These are phyloP conservation scores for Colletotrichum sidae DNA, from an alignment of 2,329 filamentous ascomycete genomes.

Conservation along the genomic window DNA sequence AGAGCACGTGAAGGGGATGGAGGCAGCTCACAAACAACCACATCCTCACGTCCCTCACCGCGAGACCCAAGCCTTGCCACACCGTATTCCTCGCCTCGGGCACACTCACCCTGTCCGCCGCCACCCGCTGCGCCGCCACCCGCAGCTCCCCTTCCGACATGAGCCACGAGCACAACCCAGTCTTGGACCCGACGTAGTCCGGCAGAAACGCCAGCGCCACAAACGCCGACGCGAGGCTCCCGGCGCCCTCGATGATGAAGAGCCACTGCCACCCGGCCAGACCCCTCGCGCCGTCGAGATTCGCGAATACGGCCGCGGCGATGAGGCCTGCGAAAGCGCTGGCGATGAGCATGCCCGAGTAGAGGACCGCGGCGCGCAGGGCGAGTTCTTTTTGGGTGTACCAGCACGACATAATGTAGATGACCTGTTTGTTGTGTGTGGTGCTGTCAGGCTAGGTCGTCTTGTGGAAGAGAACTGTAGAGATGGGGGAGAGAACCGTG, in stretches of 20 bases:
- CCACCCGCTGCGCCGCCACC: slow-evolving; percentile 38
- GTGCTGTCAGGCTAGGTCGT: neutral
- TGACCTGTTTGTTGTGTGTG: slow-evolving; percentile 33
- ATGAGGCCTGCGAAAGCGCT: slow-evolving; percentile 57
- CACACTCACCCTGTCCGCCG: slow-evolving; percentile 40
- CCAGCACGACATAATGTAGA: slow-evolving; percentile 35
- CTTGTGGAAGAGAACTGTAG: neutral
- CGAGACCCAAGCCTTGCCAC: slow-evolving; percentile 40
- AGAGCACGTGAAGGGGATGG: too few species aligned
- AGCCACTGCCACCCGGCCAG: slow-evolving; percentile 75
- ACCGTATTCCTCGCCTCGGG: slow-evolving; percentile 35
- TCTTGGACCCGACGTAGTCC: slow-evolving; percentile 38
- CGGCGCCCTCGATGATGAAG: slow-evolving; percentile 74
- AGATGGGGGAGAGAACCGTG: neutral
- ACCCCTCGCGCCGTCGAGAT: slow-evolving; percentile 61
- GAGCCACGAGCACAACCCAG: slow-evolving; percentile 35
- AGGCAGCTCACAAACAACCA: slow-evolving; percentile 41
- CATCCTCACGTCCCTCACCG: slow-evolving; percentile 40
- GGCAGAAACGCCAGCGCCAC: slow-evolving; percentile 41
- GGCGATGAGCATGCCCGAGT: slow-evolving; percentile 41
- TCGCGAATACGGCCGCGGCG: slow-evolving; percentile 53
- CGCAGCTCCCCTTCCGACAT: slow-evolving; percentile 27
- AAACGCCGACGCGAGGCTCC: slow-evolving; percentile 40
- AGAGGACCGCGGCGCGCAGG: slow-evolving; percentile 32
- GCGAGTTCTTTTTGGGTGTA: slow-evolving; percentile 37